Conservation (phyloP, 331 rosid genomes). For the Quercus tomentella region DNA sequence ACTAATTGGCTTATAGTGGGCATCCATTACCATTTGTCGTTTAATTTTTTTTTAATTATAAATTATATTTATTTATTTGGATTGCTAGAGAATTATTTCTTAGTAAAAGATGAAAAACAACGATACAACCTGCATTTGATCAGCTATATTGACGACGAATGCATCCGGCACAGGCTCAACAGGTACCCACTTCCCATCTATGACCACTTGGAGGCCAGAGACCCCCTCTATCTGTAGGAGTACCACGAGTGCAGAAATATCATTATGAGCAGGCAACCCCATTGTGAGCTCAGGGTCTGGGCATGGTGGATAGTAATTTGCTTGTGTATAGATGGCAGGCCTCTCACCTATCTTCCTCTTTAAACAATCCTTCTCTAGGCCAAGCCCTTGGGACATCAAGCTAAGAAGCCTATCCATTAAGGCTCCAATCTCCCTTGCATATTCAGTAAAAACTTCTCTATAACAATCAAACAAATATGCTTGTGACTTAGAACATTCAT, state of each 20-base stretch:
- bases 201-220: conserved; percentile 34
- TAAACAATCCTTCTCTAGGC: conserved; percentile 22
- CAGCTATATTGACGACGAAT: conserved; percentile 28
- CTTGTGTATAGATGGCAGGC: conserved; percentile 23
- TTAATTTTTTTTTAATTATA: too few species aligned
- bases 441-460: conserved; percentile 29
- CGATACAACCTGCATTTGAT: conserved; percentile 34
- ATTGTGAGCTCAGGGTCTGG: conserved; percentile 39
- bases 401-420: conserved; percentile 24
- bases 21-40: too few species aligned
- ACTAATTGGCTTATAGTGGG: too few species aligned
- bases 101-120: too few species aligned
- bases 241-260: conserved; percentile 24
- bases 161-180: conserved; percentile 34
- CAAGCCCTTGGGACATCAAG: conserved; percentile 34
- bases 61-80: too few species aligned
- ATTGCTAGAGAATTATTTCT: too few species aligned
- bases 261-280: conserved; percentile 25
- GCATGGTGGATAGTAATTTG: conserved; percentile 38
- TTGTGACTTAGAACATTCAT: too few species aligned
- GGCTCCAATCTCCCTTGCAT: conserved; percentile 29
- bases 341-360: conserved; percentile 20
- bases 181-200: conserved; percentile 28
- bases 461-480: background rate
- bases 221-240: conserved; percentile 22